These are phyloP conservation scores for Ceratobasidium sp. DNA, from an alignment of 1,284 basidiomycete genomes.

Conservation along the genomic window DNA sequence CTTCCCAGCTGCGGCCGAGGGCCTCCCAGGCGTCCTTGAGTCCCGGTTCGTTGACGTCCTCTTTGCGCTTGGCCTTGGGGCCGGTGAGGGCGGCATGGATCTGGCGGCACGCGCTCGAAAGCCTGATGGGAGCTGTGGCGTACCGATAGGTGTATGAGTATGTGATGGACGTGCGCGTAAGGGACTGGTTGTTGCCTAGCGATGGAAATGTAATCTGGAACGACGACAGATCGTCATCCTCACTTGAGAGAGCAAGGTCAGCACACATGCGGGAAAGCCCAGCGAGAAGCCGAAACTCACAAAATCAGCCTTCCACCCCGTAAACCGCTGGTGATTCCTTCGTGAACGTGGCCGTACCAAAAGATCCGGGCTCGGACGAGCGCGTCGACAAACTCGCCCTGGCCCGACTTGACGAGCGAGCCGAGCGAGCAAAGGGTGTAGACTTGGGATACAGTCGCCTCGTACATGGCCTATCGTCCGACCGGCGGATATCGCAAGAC, in stretches of 20 bases:
- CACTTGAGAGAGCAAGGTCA: conserved; percentile 52
- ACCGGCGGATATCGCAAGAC: background rate
- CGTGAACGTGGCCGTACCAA: conserved; percentile 85
- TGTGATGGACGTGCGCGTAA: conserved; percentile 49
- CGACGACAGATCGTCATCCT: conserved; percentile 69
- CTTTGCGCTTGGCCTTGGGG: conserved; percentile 66
- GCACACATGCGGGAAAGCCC: conserved; percentile 21
- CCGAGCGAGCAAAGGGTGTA: conserved; percentile 71
- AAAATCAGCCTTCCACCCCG: conserved; percentile 77
- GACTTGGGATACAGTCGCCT: conserved; percentile 68
- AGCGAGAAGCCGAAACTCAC: conserved; percentile 55
- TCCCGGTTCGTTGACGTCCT: conserved; percentile 65
- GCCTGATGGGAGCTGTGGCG: conserved; percentile 70
- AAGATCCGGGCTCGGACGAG: conserved; percentile 77
- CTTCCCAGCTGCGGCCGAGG: conserved; percentile 81
- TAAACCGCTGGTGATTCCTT: conserved; percentile 77
- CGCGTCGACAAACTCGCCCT: conserved; percentile 65
- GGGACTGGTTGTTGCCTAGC: conserved; percentile 46
- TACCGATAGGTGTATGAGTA: conserved; percentile 54
- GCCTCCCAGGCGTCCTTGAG: conserved; percentile 79
- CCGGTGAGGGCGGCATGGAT: conserved; percentile 80
- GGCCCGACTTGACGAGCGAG: conserved; percentile 56
- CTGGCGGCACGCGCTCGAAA: conserved; percentile 73
- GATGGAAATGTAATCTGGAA: conserved; percentile 71
- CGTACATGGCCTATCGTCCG: conserved; percentile 60